phyloP scores from a whole-genome alignment of 225 moss, liverwort and hornwort genomes.

The Polytrichum commune region DNA sequence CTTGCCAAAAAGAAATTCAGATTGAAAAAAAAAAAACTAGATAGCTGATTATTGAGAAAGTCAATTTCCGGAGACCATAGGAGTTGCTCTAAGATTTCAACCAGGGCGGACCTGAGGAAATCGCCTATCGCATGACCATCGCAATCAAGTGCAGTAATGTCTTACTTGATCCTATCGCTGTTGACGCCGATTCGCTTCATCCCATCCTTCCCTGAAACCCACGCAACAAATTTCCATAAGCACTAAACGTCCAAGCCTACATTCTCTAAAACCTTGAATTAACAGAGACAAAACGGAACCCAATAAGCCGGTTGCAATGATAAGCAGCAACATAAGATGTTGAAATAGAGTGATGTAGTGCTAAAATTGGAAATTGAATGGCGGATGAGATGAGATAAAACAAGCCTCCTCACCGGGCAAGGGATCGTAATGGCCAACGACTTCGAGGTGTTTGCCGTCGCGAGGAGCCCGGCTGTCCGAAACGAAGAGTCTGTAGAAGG shows the following conservation, averaged over 20 bases:
- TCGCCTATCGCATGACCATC: not conserved
- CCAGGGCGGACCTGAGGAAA: not conserved
- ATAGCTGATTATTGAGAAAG: no score
- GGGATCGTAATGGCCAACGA: slow-evolving; percentile 90
- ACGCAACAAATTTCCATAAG: not conserved
- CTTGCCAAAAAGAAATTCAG: no score
- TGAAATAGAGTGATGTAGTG: no score
- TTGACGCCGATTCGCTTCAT: slow-evolving; percentile 95
- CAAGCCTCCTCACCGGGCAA: slow-evolving; percentile 51
- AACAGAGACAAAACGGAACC: not conserved
- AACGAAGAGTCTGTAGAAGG: slow-evolving; percentile 84
- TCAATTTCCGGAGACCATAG: no score
- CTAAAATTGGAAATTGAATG: no score
- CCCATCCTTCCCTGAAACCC: slow-evolving; percentile 71
- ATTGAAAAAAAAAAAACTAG: no score
- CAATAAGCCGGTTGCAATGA: no score
- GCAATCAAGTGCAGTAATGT: not conserved
- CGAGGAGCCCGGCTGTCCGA: slow-evolving; percentile 89
- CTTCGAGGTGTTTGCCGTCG: slow-evolving; percentile 89
- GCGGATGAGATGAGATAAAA: no score
- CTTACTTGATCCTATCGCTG: slow-evolving; percentile 83
- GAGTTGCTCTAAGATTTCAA: not conserved
- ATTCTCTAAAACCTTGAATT: not conserved
- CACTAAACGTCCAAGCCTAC: slow-evolving; percentile 15
- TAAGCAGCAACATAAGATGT: no score